Evolutionary conservation across 495 filamentous ascomycete species (phyloP), one percentile per base, ranked within the genome.

Genomic region (Trichocladium uniseriatum): DNA sequence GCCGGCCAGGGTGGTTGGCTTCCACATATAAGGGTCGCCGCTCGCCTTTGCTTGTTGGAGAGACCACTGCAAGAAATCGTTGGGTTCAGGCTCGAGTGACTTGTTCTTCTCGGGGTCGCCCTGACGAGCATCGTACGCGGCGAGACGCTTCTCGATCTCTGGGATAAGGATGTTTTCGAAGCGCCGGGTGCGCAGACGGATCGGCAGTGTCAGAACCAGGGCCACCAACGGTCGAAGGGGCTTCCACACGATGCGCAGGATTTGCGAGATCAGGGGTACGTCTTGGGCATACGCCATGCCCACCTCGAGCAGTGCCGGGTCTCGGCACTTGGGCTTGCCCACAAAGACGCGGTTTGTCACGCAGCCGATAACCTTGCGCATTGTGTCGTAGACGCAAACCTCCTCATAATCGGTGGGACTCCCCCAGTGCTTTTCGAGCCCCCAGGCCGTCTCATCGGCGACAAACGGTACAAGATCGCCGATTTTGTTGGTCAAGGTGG

Each of bases 51-150:
- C 64, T 38, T 67, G 60, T 13, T 51, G 32, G 51, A 70, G 46
- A 6, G 48, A 44, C 68, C 67, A 70, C 52, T 69, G 67, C n/a
- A 72, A 50, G 38, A 71, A 67, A 49, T 70, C 65, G 52, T 67
- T 69, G 36, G 50, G 59, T 43, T 55, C 59, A 14, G 52, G 39
- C 15, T 43, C 58, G 5, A 38, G 22, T 1, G 45, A 21, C 43
- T 62, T 61, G 37, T 51, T 38, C 21, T 64, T 38, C 21, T 64
- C 52, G 5, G 52, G 53, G 43, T 63, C 58, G 13, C 31, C 40
- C 8, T 48, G 44, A 11, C 58, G 53, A 4, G 59, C 60, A 21
- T 64, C 59, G 40, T 52, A 61, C 11, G 51, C 63, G 27, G 47
- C 46, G 1, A 69, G 43, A 13, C 67, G 60, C 10, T 36, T 39